These are phyloP conservation scores for Pulveroboletus sp. DNA, from an alignment of 768 basidiomycete genomes.

Conservation along the genomic window DNA sequence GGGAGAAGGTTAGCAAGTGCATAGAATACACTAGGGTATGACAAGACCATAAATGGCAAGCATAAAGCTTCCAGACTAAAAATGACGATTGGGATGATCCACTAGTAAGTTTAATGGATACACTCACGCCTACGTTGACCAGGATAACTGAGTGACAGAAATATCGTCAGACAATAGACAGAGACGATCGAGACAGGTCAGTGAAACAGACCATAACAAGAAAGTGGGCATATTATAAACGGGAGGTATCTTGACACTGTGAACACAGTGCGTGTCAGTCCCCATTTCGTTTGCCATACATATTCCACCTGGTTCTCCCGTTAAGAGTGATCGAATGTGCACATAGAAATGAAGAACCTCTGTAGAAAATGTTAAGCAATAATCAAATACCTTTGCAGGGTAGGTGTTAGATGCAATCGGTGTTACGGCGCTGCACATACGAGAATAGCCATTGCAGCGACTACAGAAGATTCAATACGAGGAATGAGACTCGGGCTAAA, in stretches of 20 bases:
- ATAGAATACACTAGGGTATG: neutral
- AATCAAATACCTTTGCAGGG: slow-evolving; percentile 15
- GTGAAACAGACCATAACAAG: slow-evolving; percentile 13
- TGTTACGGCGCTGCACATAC: slow-evolving; percentile 2
- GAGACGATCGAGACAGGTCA: neutral
- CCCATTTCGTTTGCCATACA: slow-evolving; percentile 24
- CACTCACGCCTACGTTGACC: neutral
- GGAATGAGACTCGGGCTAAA: neutral
- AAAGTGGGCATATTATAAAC: slow-evolving; percentile 12
- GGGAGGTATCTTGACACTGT: slow-evolving; percentile 26
- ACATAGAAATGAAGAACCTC: slow-evolving; percentile 12
- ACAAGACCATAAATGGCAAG: slow-evolving; percentile 15
- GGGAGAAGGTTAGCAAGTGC: neutral
- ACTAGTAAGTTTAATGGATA: neutral
- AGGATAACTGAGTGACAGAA: slow-evolving; percentile 5
- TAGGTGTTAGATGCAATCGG: neutral
- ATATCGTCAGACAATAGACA: neutral
- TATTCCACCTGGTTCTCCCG: slow-evolving; percentile 10
- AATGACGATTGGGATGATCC: neutral
- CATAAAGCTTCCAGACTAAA: slow-evolving; percentile 15
- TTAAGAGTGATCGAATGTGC: neutral
- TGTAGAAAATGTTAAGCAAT: slow-evolving; percentile 19
- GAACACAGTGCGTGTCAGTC: slow-evolving; percentile 18
- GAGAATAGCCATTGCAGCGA: slow-evolving; percentile 16
- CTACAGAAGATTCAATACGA: neutral